phyloP scores from a whole-genome alignment of 352 stramenopile species.

The Phytophthora europaea region DNA sequence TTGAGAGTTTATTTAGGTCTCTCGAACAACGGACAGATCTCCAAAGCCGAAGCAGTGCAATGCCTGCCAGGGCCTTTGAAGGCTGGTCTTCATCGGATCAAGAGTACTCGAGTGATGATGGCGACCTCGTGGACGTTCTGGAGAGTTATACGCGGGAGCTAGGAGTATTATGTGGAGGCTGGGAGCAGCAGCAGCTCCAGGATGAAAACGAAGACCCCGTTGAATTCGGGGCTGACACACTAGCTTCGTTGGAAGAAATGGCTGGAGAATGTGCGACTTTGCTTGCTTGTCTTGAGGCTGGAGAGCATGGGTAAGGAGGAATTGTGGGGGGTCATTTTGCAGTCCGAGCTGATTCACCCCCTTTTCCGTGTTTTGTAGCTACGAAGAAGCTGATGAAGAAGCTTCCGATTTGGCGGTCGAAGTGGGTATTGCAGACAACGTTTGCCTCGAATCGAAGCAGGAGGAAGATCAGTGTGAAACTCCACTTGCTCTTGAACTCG shows the following conservation, averaged over 20 bases:
- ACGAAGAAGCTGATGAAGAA: not conserved
- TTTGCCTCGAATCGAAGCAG: not conserved
- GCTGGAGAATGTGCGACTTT: slow-evolving; percentile 30
- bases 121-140: slow-evolving; percentile 22
- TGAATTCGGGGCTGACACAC: slow-evolving; percentile 9
- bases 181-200: slow-evolving; percentile 29
- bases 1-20: slow-evolving; percentile 1
- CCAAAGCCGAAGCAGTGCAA: not conserved
- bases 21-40: slow-evolving; percentile 10
- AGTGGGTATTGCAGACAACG: not conserved
- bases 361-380: not conserved
- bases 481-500: slow-evolving; percentile 37
- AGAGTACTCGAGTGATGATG: slow-evolving; percentile 4
- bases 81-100: not conserved
- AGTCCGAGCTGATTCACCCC: not conserved
- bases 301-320: slow-evolving; percentile 6
- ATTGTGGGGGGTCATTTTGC: no score
- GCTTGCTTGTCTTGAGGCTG: slow-evolving; percentile 31
- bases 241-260: slow-evolving; percentile 33
- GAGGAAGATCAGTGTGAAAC: not conserved
- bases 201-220: slow-evolving; percentile 1
- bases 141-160: slow-evolving; percentile 39
- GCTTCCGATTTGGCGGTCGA: not conserved
- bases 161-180: slow-evolving; percentile 26
- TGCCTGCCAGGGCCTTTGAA: not conserved